Evolutionary conservation across 306 rosid species (phyloP).

Genomic region (Cucumis cinereus): DNA sequence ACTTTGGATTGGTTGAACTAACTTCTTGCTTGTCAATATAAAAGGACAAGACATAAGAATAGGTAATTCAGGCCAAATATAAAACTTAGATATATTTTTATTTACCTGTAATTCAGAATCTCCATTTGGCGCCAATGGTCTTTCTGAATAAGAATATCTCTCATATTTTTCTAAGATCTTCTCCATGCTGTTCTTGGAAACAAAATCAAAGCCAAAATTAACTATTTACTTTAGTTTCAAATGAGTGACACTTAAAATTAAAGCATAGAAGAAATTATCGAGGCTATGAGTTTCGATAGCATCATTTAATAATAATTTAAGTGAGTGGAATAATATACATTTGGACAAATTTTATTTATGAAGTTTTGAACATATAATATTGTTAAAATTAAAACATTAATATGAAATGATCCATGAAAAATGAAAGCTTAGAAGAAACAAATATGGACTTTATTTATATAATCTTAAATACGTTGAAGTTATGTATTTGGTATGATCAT

Average conservation of each 20-base stretch:
- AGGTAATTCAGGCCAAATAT: not conserved
- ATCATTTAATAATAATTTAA: no score
- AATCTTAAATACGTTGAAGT: no score
- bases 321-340: not conserved
- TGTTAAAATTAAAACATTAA: no score
- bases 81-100: not conserved
- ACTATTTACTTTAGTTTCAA: not conserved
- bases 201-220: not conserved
- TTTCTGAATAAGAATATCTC: conserved; percentile 23
- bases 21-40: not conserved
- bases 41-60: not conserved
- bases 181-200: conserved; percentile 34
- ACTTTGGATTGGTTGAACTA: not conserved
- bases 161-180: conserved; percentile 49
- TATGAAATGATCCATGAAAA: no score
- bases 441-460: no score
- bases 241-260: not conserved
- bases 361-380: not conserved
- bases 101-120: conserved; percentile 39
- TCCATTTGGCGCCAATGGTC: conserved; percentile 6
- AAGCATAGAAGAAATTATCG: not conserved
- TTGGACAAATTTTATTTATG: not conserved
- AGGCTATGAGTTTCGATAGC: not conserved
- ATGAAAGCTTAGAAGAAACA: no score
- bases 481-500: no score